Conservation (phyloP, 2,329 filamentous ascomycete genomes). For the Diaporthe humulicola region DNA sequence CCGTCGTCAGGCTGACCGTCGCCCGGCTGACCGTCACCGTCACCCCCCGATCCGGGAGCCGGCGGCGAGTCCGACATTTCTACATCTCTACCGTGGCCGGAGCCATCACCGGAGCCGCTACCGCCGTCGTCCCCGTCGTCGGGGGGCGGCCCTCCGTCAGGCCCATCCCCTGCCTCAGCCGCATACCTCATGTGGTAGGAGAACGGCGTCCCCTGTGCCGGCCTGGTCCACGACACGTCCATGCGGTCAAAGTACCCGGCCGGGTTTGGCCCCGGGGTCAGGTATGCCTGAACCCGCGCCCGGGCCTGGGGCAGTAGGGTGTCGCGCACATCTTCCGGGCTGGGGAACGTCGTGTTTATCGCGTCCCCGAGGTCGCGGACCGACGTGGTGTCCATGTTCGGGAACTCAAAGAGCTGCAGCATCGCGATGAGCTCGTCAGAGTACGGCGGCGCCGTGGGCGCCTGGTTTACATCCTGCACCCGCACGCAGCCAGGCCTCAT, state of each 20-base stretch:
- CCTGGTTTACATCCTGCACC: background rate
- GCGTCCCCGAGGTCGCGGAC: background rate
- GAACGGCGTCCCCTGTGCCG: background rate
- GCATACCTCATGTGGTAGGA: background rate
- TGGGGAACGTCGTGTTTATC: background rate
- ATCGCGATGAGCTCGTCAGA: conserved; percentile 2
- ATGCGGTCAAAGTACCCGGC: background rate
- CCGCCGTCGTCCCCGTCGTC: background rate
- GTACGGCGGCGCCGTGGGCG: conserved; percentile 10
- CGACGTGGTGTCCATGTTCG: background rate
- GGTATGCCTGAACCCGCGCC: background rate
- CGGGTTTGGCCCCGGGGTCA: background rate
- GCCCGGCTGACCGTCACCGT: background rate
- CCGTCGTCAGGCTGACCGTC: background rate
- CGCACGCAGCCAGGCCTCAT: background rate
- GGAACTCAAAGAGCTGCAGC: background rate
- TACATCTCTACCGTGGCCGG: background rate
- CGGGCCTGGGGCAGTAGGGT: background rate
- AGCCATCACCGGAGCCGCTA: background rate
- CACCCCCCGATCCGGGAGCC: too few relatives aligned
- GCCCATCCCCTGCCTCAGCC: background rate
- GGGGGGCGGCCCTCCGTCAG: background rate
- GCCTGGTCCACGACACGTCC: conserved; percentile 6
- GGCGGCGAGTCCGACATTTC: background rate
- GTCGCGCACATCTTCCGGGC: background rate